Evolutionary conservation across 2,329 filamentous ascomycete genomes (phyloP).

Genomic region (Xylariaceae sp.): DNA sequence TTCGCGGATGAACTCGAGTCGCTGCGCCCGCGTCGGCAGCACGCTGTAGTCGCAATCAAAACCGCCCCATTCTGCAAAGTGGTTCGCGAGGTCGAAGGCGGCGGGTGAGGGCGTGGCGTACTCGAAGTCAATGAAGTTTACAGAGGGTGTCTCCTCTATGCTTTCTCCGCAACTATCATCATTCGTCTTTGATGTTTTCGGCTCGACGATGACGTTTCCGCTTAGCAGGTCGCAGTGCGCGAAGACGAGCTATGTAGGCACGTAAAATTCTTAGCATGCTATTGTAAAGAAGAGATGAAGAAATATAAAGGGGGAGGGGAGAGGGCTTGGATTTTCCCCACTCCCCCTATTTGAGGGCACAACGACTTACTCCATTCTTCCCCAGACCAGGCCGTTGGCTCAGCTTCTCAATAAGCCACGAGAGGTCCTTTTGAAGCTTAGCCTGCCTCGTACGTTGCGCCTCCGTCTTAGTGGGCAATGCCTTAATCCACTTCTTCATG

Average conservation of each 20-base stretch:
- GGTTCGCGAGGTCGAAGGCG: constrained; percentile 94
- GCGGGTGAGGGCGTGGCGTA: constrained; percentile 92
- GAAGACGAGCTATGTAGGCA: constrained; percentile 65
- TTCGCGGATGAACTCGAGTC: constrained; percentile 73
- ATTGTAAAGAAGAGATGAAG: background rate
- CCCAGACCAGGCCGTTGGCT: constrained; percentile 74
- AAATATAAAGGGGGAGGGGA: background rate
- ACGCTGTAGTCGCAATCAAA: constrained; percentile 89
- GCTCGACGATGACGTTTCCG: constrained; percentile 88
- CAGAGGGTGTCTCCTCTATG: constrained; percentile 43
- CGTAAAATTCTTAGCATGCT: background rate
- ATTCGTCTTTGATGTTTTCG: constrained; percentile 33
- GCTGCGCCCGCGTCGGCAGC: constrained; percentile 71
- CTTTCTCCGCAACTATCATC: constrained; percentile 17
- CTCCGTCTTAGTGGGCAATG: constrained; percentile 68
- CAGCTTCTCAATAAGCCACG: constrained; percentile 62
- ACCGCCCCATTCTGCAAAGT: constrained; percentile 97
- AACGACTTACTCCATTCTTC: constrained; percentile 59
- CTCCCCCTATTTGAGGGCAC: background rate
- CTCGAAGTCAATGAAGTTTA: constrained; percentile 96
- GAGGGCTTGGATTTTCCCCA: background rate
- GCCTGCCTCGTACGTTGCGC: constrained; percentile 62
- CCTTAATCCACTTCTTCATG: constrained; percentile 91
- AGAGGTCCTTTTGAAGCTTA: constrained; percentile 68
- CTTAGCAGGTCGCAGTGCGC: constrained; percentile 94